Evolutionary conservation across 179 eudicot genomes (phyloP).

Genomic region (Silene noctiflora): DNA sequence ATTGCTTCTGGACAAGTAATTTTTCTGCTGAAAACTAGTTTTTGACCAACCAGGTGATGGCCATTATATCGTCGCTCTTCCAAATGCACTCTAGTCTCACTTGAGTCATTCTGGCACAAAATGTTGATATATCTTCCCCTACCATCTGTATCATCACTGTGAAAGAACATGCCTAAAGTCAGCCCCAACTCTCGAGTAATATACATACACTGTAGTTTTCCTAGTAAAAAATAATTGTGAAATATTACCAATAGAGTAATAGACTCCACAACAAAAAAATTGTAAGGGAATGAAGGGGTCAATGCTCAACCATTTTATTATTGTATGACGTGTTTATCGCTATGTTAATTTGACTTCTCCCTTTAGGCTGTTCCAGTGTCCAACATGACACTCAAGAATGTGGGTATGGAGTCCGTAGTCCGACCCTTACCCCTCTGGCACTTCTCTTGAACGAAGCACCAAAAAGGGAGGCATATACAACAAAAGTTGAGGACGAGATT

Average conservation of each 20-base stretch:
- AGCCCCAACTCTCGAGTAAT: not conserved
- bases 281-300: not conserved
- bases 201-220: not conserved
- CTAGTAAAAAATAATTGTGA: too few species aligned
- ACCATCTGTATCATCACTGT: slow-evolving; percentile 18
- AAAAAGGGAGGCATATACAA: too few species aligned
- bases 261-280: not conserved
- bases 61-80: not conserved
- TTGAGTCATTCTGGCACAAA: not conserved
- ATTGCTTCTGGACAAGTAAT: not conserved
- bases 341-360: too few species aligned
- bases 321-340: too few species aligned
- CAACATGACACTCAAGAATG: too few species aligned
- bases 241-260: too few species aligned
- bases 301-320: too few species aligned
- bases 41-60: slow-evolving; percentile 1
- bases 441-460: too few species aligned
- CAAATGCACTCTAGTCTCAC: not conserved
- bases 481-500: too few species aligned
- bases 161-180: not conserved
- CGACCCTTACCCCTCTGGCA: too few species aligned
- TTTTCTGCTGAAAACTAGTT: not conserved
- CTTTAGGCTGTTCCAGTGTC: too few species aligned
- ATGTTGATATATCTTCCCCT: slow-evolving; percentile 5
- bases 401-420: too few species aligned